Evolutionary conservation across 2,329 filamentous ascomycete genomes (phyloP).

Genomic region (Diaporthe vexans): DNA sequence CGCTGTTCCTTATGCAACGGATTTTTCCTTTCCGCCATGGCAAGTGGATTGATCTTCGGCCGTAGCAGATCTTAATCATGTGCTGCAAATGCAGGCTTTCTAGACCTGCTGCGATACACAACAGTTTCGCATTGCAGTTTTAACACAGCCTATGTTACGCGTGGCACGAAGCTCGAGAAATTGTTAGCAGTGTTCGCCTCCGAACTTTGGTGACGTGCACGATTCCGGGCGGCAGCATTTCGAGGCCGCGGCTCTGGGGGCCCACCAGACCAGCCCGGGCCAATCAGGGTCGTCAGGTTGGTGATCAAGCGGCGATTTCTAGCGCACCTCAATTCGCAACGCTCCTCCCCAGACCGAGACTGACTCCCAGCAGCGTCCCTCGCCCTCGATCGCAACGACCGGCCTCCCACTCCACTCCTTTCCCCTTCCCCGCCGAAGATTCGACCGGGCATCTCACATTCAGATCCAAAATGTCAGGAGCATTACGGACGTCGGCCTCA

Average conservation of each 20-base stretch:
- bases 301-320: constrained; percentile 40
- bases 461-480: constrained; percentile 59
- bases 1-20: background rate
- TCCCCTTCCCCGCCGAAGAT: background rate
- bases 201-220: constrained; percentile 36
- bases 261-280: background rate
- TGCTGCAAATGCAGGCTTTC: too few relatives aligned
- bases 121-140: background rate
- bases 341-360: constrained; percentile 10
- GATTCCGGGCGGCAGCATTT: constrained; percentile 8
- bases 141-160: too few relatives aligned
- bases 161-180: background rate
- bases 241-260: constrained; percentile 5
- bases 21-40: too few relatives aligned
- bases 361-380: background rate
- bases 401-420: constrained; percentile 16
- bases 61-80: too few relatives aligned
- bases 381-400: background rate
- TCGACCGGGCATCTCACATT: background rate
- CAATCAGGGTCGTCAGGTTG: constrained; percentile 39
- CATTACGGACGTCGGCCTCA: constrained; percentile 65
- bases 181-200: constrained; percentile 27
- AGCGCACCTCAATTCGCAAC: constrained; percentile 31
- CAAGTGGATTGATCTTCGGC: too few relatives aligned
- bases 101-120: background rate